These are phyloP conservation scores for Sphenostylis stenocarpa DNA, from an alignment of 306 rosid species.

Conservation along the genomic window DNA sequence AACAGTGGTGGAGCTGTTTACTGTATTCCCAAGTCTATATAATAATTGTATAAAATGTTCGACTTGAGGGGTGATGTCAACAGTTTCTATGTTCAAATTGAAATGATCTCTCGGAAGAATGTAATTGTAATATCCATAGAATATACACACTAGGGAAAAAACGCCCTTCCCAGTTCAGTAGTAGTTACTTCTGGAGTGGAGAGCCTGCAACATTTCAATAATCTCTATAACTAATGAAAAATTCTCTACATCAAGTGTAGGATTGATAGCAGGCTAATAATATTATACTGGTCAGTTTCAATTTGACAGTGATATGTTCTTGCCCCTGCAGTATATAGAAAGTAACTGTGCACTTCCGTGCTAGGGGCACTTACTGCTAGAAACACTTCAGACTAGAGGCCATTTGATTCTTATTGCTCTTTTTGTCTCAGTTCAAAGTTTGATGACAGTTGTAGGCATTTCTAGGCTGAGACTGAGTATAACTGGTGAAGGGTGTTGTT, in stretches of 20 bases:
- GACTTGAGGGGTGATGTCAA: neutral
- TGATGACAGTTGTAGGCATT: neutral
- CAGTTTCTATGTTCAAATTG: neutral
- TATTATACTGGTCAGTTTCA: neutral
- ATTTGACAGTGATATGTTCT: neutral
- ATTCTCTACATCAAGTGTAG: neutral
- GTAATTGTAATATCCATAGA: neutral
- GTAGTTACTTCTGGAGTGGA: neutral
- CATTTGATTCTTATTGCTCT: slow-evolving; percentile 6
- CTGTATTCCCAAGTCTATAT: neutral
- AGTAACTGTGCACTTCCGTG: neutral
- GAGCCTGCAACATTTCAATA: neutral
- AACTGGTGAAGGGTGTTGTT: neutral
- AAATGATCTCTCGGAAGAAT: neutral
- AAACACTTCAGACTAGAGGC: neutral
- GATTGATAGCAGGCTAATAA: neutral
- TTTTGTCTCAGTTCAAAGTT: neutral
- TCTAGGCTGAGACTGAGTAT: neutral
- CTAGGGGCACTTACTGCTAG: too few relatives aligned
- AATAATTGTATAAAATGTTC: neutral
- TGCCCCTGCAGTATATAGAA: neutral
- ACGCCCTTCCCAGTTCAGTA: neutral
- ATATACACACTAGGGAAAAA: neutral
- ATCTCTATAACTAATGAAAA: neutral
- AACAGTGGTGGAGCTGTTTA: neutral